A percentile compares a stretch with the other conserved stretches of the same genome.
Evolutionary conservation across 75 land plant genomes (phyloP).

Genomic region (Adiantum capillusveneris): DNA sequence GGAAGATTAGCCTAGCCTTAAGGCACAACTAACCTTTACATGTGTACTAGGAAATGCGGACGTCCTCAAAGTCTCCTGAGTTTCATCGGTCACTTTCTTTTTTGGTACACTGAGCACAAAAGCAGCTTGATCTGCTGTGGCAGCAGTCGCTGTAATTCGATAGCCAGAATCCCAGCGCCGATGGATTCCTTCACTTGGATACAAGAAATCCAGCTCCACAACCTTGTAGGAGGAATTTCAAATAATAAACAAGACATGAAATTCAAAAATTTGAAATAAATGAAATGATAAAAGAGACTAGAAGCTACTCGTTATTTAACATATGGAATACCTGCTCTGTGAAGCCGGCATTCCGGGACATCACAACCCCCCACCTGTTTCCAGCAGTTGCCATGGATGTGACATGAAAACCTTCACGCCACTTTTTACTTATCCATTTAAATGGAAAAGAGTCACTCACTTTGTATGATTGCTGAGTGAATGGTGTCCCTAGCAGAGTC

Average conservation of each 20-base stretch:
- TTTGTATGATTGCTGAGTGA: conserved; percentile 68
- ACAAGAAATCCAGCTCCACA: conserved; percentile 49
- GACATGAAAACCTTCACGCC: conserved; percentile 72
- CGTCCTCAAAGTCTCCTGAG: conserved; percentile 67
- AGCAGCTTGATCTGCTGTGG: conserved; percentile 69
- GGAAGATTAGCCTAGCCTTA: neutral
- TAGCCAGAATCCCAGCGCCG: conserved; percentile 65
- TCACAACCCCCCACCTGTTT: conserved; percentile 60
- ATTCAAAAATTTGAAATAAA: neutral
- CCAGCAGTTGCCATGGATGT: conserved; percentile 81
- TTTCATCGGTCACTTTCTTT: conserved; percentile 55
- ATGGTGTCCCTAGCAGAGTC: conserved; percentile 40
- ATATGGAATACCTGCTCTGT: conserved; percentile 50
- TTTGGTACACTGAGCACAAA: conserved; percentile 59
- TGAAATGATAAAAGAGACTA: neutral
- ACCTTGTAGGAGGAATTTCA: no score
- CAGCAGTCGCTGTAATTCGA: conserved; percentile 68
- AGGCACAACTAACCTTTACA: conserved; percentile 37
- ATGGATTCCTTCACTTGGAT: conserved; percentile 79
- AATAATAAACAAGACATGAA: no score
- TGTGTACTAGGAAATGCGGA: conserved; percentile 72
- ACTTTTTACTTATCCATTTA: conserved; percentile 75
- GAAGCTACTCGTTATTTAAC: no score
- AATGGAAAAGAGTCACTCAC: conserved; percentile 75
- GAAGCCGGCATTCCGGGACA: conserved; percentile 62